A percentile compares a stretch with the other conserved stretches of the same genome.
Evolutionary conservation across 192 early-diverging fungal genomes (phyloP).

Genomic region (Backusella parvicylindrica): DNA sequence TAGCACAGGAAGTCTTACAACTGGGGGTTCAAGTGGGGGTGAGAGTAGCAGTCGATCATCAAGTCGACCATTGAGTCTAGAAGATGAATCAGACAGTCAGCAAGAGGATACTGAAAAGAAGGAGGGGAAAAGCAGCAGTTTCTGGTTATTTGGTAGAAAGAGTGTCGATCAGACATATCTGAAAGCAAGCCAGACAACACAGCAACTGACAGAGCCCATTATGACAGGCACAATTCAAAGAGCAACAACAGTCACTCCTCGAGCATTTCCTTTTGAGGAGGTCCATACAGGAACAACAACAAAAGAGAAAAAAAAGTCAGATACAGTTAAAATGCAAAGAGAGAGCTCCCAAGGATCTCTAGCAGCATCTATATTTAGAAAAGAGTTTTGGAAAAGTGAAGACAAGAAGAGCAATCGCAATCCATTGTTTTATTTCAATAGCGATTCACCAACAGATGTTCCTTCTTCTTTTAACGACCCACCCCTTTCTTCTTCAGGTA

Average conservation of each 20-base stretch:
- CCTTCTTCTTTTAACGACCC: background rate
- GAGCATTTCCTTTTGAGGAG: conserved; percentile 2
- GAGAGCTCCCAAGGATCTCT: conserved; percentile 11
- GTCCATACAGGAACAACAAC: background rate
- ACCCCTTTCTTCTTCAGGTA: background rate
- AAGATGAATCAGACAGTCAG: background rate
- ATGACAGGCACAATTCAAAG: conserved; percentile 8
- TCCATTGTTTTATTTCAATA: background rate
- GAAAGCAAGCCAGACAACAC: background rate
- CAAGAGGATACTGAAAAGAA: background rate
- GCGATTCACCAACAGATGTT: background rate
- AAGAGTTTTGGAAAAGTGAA: conserved; percentile 14
- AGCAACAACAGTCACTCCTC: background rate
- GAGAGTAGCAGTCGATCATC: conserved; percentile 18
- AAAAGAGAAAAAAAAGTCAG: background rate
- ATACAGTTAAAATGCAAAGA: conserved; percentile 10
- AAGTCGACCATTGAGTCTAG: conserved; percentile 29
- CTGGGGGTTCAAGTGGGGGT: background rate
- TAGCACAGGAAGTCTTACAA: conserved; percentile 16
- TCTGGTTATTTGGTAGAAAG: conserved; percentile 20
- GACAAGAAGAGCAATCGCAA: background rate
- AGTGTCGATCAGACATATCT: background rate
- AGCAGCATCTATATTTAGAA: conserved; percentile 8
- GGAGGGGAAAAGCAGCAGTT: background rate
- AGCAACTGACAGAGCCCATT: background rate